phyloP scores from a whole-genome alignment of 257 asterid genomes.

The Scutellaria baicalensis region DNA sequence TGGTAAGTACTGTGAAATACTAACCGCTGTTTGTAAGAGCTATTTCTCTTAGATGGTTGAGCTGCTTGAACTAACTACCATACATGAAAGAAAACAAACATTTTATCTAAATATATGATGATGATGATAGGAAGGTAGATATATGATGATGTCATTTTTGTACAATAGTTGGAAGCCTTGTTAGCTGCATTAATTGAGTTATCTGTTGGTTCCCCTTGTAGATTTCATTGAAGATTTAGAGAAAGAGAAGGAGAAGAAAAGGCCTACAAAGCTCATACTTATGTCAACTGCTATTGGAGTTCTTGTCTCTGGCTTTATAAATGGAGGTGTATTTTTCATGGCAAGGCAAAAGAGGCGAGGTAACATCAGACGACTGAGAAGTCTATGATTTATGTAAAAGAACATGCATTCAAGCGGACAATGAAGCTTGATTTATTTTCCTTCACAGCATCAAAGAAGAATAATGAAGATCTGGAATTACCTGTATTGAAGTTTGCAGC shows the following conservation, averaged over 20 bases:
- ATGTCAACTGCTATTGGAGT: constrained; percentile 13
- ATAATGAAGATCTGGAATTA: constrained; percentile 17
- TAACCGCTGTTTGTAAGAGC: background rate
- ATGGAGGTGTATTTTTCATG: constrained; percentile 1
- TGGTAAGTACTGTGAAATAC: background rate
- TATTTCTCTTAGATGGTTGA: background rate
- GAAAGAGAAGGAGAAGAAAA: background rate
- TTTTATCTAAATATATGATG: background rate
- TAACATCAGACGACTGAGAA: background rate
- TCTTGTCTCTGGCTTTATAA: constrained; percentile 6
- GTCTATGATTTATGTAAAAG: background rate
- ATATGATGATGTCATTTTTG: background rate
- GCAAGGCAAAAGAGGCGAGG: constrained; percentile 6
- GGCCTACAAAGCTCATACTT: background rate
- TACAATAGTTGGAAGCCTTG: background rate
- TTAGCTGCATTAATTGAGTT: background rate
- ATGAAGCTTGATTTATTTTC: background rate
- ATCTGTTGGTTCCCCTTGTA: background rate
- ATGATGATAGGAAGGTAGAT: no score
- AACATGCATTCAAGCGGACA: constrained; percentile 1
- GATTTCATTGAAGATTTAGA: background rate
- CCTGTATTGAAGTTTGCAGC: constrained; percentile 22
- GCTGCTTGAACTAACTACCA: background rate
- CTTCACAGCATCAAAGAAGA: background rate
- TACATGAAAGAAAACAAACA: background rate